Base-by-base conservation (phyloP, 2,329 filamentous ascomycete genomes). In the Neurospora crassa region DNA sequence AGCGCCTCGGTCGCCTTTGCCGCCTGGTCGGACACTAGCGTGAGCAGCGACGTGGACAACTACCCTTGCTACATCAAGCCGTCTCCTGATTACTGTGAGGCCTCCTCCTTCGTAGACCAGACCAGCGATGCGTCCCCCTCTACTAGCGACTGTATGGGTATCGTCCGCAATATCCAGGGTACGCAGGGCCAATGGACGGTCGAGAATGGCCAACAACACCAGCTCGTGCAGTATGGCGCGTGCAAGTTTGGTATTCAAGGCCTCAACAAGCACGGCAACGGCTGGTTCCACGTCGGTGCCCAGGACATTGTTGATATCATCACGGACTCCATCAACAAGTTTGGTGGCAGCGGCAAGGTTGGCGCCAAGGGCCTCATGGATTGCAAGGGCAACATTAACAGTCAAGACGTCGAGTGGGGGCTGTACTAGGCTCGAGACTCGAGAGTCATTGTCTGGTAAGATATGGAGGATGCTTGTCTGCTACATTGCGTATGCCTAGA, bases 281-380 rank as follows among this genome's bases (percentile, higher is more conserved):
- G 77, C 37, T 40, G 77, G 34, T 81, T 79, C 71, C 71, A 77
- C n/a, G 73, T 80, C 12, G 78, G 79, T 69, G 79, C 76, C 18
- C 79, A 81, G 75, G 79, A 82, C 70, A 75, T 81, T 47, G 76
- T 81, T 67, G 79, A 81, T 70, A 73, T 81, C 59, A 79, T 82
- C 71, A 77, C 74, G 45, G 74, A 79, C 2, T 71, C 79, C 0
- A 73, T 82, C 34, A 72, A 71, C 1, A 70, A 72, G 59, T 82
- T 78, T 74, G 78, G 77, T 7, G 72, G 75, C 7, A 71, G 68
- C 67, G 79, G 79, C 41, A 76, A 73, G 73, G 74, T 82, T 7
- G 80, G 79, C 12, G 77, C 79, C 68, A 81, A 78, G 76, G 81
- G 81, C 4, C 8, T 20, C 29, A 78, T 78, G 78, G 45, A 47